Base-by-base conservation (phyloP, 192 early-diverging fungal species). In the Phycomyces blakesleeanus region DNA sequence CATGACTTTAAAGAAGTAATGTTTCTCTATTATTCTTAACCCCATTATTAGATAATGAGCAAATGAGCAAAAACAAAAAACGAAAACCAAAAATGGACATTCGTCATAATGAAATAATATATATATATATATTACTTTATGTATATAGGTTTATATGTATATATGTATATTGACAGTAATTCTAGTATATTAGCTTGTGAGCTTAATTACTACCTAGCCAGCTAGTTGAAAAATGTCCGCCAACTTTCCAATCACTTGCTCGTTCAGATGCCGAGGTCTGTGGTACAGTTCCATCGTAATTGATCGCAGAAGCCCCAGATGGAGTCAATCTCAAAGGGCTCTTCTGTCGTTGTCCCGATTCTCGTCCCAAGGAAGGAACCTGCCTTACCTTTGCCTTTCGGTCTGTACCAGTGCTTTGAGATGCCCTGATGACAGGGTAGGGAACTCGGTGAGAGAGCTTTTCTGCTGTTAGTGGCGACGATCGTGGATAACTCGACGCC, bases 141-240 rank as follows among this genome's bases (percentile, higher is more conserved):
- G n/a, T n/a, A n/a, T n/a, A n/a, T n/a, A n/a, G n/a, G n/a, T n/a
- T n/a, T n/a, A n/a, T n/a, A n/a, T n/a, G n/a, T n/a, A n/a, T n/a
- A n/a, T n/a, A n/a, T n/a, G n/a, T n/a, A 34, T 34, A 34, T 34
- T 34, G 7, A 34, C 2, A 5, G 7, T 34, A 34, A 34, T 18
- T 47, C 15, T 47, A 47, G 3, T 47, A n/a, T 47, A 3, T 3
- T 4, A 22, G 20, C 21, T 29, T 47, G 16, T 51, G 22, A 3
- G 39, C 29, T 53, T 54, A 63, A 39, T 54, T 52, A 41, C 61
- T 51, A 10, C 61, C 61, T 14, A 63, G 38, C 61, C 61, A 63
- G 51, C 61, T 63, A 37, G 61, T 52, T 18, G 61, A 63, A 14
- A 63, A 63, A 41, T 22, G 51, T 25, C 27, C 51, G 0, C 29